Base-by-base conservation (phyloP, 164 flowering plant genomes). In the Echeveria elegans region DNA sequence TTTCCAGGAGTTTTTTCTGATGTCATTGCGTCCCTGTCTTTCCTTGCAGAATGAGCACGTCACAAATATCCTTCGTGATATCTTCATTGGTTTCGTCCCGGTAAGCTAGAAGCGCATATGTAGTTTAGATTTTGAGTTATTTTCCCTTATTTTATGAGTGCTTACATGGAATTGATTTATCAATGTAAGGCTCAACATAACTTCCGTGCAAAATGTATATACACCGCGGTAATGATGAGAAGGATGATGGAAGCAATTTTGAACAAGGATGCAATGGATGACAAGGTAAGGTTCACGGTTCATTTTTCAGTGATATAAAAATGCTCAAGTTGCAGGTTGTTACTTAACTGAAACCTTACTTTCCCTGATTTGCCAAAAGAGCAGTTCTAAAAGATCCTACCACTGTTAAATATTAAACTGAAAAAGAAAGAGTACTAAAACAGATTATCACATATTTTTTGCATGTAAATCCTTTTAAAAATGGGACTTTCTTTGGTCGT, bases 241-340 rank as follows among this genome's bases (percentile, higher is more conserved):
- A 89, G 99, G 43, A 88, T 94, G 92, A 73, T 94, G 86, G 99
- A 94, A 41, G 96, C 99, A 66, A 70, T 82, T 59, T 69, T 94
- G 69, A 92, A 87, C 68, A 84, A 88, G 72, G 92, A 88, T 71
- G 82, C 96, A 26, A 79, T 94, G 83, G 99, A 94, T 79, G 99
- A 94, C 77, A 94, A 89, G 94, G 98, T 90, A 74, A 67, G 34
- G 47, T 9, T 9, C 15, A 15, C 4, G 47, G 47, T 14, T 43
- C 67, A 3, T n/a, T 37, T 47, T 43, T 0, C 26, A 14, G 41
- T 38, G 19, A 34, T 0, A 21, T 31, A 32, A 41, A 4, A 7
- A 66, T 21, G 6, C 28, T 24, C 12, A 50, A 21, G 48, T 43
- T 43, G 50, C 37, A 3, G 7, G 37, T 34, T 3, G 37, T 34